phyloP scores from a whole-genome alignment of 1,284 basidiomycete genomes.

The Tetrapyrgos nigripes region DNA sequence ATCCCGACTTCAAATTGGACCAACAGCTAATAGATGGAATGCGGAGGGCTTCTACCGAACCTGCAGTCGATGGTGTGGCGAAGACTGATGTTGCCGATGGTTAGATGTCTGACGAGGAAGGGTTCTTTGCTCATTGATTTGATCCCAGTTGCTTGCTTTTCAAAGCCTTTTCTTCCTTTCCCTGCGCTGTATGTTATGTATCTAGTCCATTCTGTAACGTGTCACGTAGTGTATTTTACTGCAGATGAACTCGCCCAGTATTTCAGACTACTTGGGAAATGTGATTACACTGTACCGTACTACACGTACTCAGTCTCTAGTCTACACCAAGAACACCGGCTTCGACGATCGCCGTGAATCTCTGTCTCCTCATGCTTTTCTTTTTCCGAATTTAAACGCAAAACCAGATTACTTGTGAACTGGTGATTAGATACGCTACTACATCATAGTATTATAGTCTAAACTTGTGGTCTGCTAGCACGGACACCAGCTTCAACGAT shows the following conservation, averaged over 20 bases:
- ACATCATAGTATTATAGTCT: background rate
- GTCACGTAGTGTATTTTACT: too few species aligned
- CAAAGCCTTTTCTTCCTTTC: background rate
- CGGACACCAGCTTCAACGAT: conserved; percentile 30
- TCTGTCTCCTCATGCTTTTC: too few species aligned
- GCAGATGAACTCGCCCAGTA: too few species aligned
- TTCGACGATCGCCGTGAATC: background rate
- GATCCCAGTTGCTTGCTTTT: background rate
- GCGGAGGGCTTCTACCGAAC: conserved; percentile 8
- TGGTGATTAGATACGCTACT: background rate
- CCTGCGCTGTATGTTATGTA: background rate
- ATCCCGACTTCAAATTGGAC: conserved; percentile 11
- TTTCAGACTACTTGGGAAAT: background rate
- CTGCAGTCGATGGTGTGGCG: background rate
- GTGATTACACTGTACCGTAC: background rate
- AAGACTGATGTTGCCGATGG: background rate
- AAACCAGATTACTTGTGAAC: background rate
- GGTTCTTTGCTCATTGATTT: too few species aligned
- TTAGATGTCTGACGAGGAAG: background rate
- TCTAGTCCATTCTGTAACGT: background rate
- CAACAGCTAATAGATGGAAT: background rate
- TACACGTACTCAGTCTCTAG: background rate
- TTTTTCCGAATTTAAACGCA: too few species aligned
- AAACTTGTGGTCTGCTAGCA: background rate
- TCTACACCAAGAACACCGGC: conserved; percentile 2